Evolutionary conservation across 768 basidiomycete species (phyloP).

Genomic region (Mycena vulgaris): DNA sequence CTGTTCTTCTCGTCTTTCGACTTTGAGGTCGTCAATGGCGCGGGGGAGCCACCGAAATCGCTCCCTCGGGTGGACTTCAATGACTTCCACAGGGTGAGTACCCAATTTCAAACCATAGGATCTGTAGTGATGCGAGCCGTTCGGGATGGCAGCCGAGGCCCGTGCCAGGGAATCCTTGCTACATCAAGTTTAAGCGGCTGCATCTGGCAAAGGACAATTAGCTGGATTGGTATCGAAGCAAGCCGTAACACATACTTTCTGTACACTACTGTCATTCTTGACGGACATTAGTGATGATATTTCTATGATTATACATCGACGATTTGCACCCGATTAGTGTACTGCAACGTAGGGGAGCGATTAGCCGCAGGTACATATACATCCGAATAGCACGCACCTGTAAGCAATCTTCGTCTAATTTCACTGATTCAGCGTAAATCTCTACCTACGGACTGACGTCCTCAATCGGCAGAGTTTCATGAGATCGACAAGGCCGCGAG

Average conservation of each 20-base stretch:
- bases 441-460: neutral
- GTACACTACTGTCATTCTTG: neutral
- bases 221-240: neutral
- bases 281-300: neutral
- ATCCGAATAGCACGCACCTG: neutral
- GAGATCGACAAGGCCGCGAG: neutral
- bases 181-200: conserved; percentile 2
- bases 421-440: no score
- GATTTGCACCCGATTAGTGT: neutral
- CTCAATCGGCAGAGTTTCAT: neutral
- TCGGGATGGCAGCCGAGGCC: neutral
- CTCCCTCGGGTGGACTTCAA: conserved; percentile 2
- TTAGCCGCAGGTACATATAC: neutral
- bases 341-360: neutral
- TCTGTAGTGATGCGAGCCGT: neutral
- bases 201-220: neutral
- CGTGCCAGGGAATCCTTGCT: conserved; percentile 4
- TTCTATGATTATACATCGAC: neutral
- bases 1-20: conserved; percentile 3
- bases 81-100: conserved; percentile 4
- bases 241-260: neutral
- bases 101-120: neutral
- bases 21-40: neutral
- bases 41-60: neutral
- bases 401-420: neutral